Evolutionary conservation across 2,329 filamentous ascomycete species (phyloP).

Genomic region (Trichoderma aggressivum): DNA sequence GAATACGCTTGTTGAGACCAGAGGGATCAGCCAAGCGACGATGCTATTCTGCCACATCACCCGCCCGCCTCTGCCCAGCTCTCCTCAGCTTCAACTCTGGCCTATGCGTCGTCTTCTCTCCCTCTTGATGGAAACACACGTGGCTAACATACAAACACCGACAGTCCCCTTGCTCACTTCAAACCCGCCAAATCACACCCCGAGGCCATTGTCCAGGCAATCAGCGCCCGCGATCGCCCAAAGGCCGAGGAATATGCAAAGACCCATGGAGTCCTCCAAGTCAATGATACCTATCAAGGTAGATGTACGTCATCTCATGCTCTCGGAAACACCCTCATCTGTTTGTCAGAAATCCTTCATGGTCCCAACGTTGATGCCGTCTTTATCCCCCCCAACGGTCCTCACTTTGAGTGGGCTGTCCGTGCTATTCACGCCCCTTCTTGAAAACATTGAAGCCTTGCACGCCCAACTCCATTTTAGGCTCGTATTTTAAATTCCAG

Average conservation of each 20-base stretch:
- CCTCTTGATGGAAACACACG: neutral
- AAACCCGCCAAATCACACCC: conserved; percentile 50
- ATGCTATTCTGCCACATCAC: neutral
- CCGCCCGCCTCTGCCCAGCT: neutral
- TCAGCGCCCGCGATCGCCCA: conserved; percentile 48
- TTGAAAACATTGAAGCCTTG: conserved; percentile 18
- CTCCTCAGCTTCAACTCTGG: neutral
- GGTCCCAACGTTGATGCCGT: conserved; percentile 44
- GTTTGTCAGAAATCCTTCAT: conserved; percentile 31
- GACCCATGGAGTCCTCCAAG: conserved; percentile 49
- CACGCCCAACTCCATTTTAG: conserved; percentile 9
- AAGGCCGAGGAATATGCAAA: conserved; percentile 49
- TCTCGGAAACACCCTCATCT: neutral
- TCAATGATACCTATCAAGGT: conserved; percentile 47
- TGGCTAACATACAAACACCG: neutral
- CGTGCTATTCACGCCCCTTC: conserved; percentile 38
- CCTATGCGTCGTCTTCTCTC: neutral
- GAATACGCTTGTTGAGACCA: neutral
- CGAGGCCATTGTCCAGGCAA: conserved; percentile 49
- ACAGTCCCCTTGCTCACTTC: conserved; percentile 42
- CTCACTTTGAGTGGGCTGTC: conserved; percentile 47
- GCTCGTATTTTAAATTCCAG: too few relatives aligned
- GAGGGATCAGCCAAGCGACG: neutral
- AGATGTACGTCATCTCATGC: neutral
- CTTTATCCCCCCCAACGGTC: conserved; percentile 46